A percentile compares a stretch with the other conserved stretches of the same genome.
Conservation (phyloP, 768 basidiomycete genomes). For the Termitomyces sp. region DNA sequence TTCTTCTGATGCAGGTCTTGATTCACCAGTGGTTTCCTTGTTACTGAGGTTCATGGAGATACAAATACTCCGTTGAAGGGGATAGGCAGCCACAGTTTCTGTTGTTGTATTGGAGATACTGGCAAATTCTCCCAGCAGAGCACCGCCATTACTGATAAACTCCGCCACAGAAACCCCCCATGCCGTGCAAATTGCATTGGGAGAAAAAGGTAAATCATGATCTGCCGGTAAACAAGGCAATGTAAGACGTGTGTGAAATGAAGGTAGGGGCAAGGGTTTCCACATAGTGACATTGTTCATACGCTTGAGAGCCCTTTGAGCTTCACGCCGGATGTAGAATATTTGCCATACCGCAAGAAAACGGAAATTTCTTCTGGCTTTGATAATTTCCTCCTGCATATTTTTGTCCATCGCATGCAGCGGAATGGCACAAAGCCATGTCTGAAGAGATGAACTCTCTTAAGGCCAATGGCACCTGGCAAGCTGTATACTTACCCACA, state of each 20-base stretch:
- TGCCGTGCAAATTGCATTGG: not conserved
- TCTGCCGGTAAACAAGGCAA: not conserved
- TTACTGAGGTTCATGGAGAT: too few species aligned
- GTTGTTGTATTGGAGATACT: too few species aligned
- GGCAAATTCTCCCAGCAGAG: too few species aligned
- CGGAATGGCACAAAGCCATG: too few species aligned
- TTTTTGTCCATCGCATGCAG: not conserved
- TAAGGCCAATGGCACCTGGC: too few species aligned
- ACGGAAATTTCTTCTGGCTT: not conserved
- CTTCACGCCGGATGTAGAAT: not conserved
- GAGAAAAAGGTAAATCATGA: not conserved
- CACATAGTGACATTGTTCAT: not conserved
- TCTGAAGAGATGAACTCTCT: too few species aligned
- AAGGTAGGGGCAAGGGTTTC: not conserved
- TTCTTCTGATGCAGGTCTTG: too few species aligned
- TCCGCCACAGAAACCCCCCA: not conserved
- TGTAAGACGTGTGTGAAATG: not conserved
- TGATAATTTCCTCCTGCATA: not conserved
- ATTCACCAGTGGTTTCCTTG: too few species aligned
- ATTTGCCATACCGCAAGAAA: slow-evolving; percentile 8
- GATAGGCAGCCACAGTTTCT: too few species aligned
- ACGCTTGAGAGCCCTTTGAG: not conserved
- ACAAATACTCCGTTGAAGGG: too few species aligned
- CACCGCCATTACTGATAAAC: not conserved
- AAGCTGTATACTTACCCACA: too few species aligned